Percentiles rank a stretch among this genome's conserved stretches.
These are phyloP conservation scores for Acanthamoeba quina DNA, from an alignment of 208 protist species.

Conservation along the genomic window DNA sequence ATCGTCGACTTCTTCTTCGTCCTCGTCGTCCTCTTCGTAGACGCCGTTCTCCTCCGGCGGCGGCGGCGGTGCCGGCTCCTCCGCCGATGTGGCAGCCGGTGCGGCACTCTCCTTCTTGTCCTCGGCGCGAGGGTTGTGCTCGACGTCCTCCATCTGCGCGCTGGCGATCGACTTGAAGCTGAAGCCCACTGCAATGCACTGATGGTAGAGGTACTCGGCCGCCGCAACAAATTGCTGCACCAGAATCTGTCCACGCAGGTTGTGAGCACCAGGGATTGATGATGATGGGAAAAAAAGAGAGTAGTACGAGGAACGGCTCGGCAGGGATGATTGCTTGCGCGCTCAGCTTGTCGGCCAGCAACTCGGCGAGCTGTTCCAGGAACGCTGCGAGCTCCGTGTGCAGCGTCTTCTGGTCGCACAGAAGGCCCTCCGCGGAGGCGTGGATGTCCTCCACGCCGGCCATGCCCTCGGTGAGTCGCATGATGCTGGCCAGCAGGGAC, in stretches of 20 bases:
- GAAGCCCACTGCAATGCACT: not conserved
- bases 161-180: constrained; percentile 1
- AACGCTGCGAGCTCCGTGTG: not conserved
- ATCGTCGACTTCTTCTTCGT: not conserved
- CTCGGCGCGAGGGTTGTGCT: not conserved
- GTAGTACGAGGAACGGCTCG: not conserved
- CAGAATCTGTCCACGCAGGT: not conserved
- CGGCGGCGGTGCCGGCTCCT: not conserved
- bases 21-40: not conserved
- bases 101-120: not conserved
- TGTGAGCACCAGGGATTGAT: not conserved
- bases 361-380: not conserved
- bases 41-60: not conserved
- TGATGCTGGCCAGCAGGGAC: constrained; percentile 2
- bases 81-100: too few species aligned
- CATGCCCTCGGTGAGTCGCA: constrained; percentile 10
- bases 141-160: constrained; percentile 13
- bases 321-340: not conserved
- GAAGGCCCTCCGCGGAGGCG: not conserved
- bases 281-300: too few species aligned
- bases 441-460: constrained; percentile 6
- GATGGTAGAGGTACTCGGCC: not conserved
- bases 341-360: constrained; percentile 9
- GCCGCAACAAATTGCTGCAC: not conserved
- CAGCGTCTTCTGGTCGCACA: not conserved